phyloP scores from a whole-genome alignment of 768 basidiomycete genomes.

The Podaxis sp. region DNA sequence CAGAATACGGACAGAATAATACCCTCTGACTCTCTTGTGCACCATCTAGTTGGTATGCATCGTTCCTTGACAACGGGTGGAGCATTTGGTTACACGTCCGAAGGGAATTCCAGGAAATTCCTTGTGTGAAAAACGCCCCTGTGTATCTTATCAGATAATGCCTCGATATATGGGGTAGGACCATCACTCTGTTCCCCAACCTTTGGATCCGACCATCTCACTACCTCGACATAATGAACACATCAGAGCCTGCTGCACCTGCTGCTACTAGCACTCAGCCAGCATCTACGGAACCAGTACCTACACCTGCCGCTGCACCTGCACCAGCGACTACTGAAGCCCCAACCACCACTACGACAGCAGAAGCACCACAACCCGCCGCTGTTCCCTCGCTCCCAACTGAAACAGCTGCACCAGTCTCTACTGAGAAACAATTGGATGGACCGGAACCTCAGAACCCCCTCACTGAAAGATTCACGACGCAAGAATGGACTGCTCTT shows the following conservation, averaged over 20 bases:
- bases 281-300: not conserved
- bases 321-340: conserved; percentile 17
- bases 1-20: not conserved
- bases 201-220: not conserved
- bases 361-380: conserved; percentile 20
- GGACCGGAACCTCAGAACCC: conserved; percentile 63
- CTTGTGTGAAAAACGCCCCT: conserved; percentile 14
- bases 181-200: not conserved
- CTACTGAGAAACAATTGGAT: conserved; percentile 20
- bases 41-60: not conserved
- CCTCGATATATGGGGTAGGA: not conserved
- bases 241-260: not conserved
- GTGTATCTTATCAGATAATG: conserved; percentile 27
- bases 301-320: conserved; percentile 2
- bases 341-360: conserved; percentile 18
- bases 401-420: conserved; percentile 13
- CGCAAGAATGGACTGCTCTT: conserved; percentile 71
- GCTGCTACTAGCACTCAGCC: not conserved
- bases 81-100: not conserved
- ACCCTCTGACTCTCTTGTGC: not conserved
- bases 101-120: not conserved
- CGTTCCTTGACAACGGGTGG: conserved; percentile 8
- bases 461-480: conserved; percentile 68
- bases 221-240: not conserved
- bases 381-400: conserved; percentile 17